Percentiles rank a stretch among this genome's conserved stretches.
phyloP scores from a whole-genome alignment of 2,329 filamentous ascomycete genomes.

The Cercospora sp. region DNA sequence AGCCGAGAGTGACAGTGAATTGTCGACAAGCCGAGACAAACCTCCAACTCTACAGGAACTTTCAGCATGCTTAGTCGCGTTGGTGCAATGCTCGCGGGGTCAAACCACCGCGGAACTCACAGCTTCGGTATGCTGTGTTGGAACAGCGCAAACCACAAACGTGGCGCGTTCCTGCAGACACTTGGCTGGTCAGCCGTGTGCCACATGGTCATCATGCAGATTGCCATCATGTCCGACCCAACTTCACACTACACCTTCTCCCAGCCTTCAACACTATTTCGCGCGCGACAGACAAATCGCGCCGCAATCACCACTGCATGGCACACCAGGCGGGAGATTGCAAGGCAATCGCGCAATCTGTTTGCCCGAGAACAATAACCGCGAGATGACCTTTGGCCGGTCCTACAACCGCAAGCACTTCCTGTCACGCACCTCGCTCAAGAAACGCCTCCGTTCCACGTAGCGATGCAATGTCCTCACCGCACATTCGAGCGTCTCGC shows the following conservation, averaged over 20 bases:
- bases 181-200: background rate
- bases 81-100: background rate
- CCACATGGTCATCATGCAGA: slow-evolving; percentile 7
- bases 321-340: too few species aligned
- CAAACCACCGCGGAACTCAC: too few species aligned
- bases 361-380: background rate
- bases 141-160: background rate
- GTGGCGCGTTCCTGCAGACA: background rate
- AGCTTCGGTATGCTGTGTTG: background rate
- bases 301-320: background rate
- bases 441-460: slow-evolving; percentile 3
- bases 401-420: background rate
- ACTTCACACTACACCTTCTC: background rate
- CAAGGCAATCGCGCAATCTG: background rate
- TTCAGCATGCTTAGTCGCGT: background rate
- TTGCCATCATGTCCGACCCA: background rate
- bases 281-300: background rate
- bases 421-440: slow-evolving; percentile 1
- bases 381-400: background rate
- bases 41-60: background rate
- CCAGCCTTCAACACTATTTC: background rate
- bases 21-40: too few species aligned
- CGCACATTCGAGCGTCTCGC: background rate
- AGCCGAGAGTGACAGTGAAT: too few species aligned
- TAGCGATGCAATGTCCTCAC: background rate